Conservation (phyloP, 1,284 basidiomycete species). For the Mycena sp. region DNA sequence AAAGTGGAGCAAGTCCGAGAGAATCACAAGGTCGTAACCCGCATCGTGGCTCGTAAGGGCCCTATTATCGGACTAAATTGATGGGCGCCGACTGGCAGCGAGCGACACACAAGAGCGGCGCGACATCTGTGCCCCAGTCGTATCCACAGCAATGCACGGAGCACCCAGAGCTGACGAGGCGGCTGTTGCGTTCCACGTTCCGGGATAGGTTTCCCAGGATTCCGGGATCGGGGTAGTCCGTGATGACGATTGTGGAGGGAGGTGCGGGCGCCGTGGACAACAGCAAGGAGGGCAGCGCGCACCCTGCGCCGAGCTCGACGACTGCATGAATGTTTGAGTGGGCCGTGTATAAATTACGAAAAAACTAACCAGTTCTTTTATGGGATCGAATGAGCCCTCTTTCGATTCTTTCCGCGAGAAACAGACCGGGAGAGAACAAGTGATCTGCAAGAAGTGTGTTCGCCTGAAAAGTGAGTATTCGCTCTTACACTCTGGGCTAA, state of each 20-base stretch:
- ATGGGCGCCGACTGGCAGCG: background rate
- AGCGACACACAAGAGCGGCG: conserved; percentile 57
- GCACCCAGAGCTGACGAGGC: conserved; percentile 48
- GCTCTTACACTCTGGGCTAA: too few relatives aligned
- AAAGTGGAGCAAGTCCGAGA: conserved; percentile 79
- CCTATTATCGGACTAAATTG: conserved; percentile 28
- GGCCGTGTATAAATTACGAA: background rate
- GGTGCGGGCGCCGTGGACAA: conserved; percentile 53
- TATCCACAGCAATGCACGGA: conserved; percentile 58
- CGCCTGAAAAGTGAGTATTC: conserved; percentile 53
- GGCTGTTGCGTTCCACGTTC: conserved; percentile 62
- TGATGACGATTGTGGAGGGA: conserved; percentile 64
- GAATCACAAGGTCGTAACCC: conserved; percentile 68
- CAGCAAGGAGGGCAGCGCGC: conserved; percentile 71
- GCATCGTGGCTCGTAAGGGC: conserved; percentile 21
- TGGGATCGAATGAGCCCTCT: conserved; percentile 53
- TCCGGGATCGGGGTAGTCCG: conserved; percentile 72
- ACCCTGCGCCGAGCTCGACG: conserved; percentile 74
- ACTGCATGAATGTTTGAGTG: conserved; percentile 49
- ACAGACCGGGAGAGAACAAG: conserved; percentile 73
- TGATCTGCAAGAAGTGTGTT: conserved; percentile 77
- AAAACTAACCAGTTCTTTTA: conserved; percentile 49
- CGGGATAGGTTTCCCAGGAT: conserved; percentile 64
- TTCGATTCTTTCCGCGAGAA: conserved; percentile 73
- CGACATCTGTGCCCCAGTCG: conserved; percentile 68